A percentile compares a stretch with the other conserved stretches of the same genome.
phyloP scores from a whole-genome alignment of 1,284 basidiomycete species.

The Xerocomus subilludens region DNA sequence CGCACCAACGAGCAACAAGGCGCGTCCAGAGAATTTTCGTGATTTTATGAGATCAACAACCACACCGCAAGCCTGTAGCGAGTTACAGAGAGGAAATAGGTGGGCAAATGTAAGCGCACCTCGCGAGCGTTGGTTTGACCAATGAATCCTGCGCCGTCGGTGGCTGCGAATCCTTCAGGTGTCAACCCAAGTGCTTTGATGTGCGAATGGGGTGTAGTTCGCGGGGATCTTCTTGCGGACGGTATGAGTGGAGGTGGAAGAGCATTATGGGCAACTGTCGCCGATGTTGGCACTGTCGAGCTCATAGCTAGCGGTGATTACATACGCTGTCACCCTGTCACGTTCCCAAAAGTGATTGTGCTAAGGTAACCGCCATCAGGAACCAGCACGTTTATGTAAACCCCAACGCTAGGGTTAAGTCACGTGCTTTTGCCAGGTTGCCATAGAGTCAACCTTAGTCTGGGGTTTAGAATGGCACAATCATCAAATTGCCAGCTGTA shows the following conservation, averaged over 20 bases:
- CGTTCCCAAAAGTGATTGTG: too few relatives aligned
- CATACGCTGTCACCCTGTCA: too few relatives aligned
- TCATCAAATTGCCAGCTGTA: too few relatives aligned
- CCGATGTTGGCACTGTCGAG: constrained; percentile 55
- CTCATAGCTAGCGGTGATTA: too few relatives aligned
- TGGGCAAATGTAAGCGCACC: constrained; percentile 58
- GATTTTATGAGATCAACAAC: constrained; percentile 92
- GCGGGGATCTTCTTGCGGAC: constrained; percentile 83
- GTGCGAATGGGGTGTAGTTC: constrained; percentile 92
- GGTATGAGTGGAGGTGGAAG: constrained; percentile 73
- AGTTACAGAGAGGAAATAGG: neutral
- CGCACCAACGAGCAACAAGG: constrained; percentile 87
- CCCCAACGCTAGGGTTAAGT: too few relatives aligned
- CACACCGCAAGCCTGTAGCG: constrained; percentile 88
- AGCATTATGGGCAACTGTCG: constrained; percentile 77
- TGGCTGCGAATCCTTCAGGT: constrained; percentile 82
- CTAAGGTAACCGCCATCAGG: too few relatives aligned
- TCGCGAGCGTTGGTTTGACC: constrained; percentile 93
- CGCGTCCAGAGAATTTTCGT: constrained; percentile 92
- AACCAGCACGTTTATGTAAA: too few relatives aligned
- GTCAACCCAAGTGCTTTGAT: constrained; percentile 96
- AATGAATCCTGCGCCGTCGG: constrained; percentile 87
- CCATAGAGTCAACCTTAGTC: too few relatives aligned
- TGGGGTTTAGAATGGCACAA: too few relatives aligned
- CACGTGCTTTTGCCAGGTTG: too few relatives aligned